Evolutionary conservation across 2,329 filamentous ascomycete species (phyloP).

Genomic region (Pseudogymnoascus sp.): DNA sequence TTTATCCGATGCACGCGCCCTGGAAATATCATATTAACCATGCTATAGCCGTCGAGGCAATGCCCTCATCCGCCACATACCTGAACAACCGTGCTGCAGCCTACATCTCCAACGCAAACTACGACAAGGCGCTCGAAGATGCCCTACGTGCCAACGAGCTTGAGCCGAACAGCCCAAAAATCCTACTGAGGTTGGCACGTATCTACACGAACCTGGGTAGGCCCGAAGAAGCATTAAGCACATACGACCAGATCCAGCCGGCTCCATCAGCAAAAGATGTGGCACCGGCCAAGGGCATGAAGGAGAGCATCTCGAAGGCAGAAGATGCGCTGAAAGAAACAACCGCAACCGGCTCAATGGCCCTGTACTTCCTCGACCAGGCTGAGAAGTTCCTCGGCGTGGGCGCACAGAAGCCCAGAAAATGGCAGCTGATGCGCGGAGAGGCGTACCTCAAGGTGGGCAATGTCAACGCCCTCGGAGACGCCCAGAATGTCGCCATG

Average conservation of each 20-base stretch:
- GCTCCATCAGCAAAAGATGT: conserved; percentile 78
- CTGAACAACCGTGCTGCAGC: conserved; percentile 92
- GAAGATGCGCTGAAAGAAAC: conserved; percentile 69
- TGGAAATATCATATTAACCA: conserved; percentile 7
- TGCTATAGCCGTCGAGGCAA: conserved; percentile 69
- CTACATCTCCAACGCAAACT: conserved; percentile 80
- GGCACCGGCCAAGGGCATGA: conserved; percentile 76
- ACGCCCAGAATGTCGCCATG: conserved; percentile 91
- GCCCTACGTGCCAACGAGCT: conserved; percentile 74
- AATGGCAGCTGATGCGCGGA: conserved; percentile 88
- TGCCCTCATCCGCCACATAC: conserved; percentile 80
- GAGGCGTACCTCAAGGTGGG: conserved; percentile 92
- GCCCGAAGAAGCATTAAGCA: conserved; percentile 76
- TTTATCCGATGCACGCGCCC: background rate
- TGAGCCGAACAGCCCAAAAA: conserved; percentile 80
- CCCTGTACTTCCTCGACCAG: conserved; percentile 81
- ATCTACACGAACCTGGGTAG: conserved; percentile 83
- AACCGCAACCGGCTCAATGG: conserved; percentile 80
- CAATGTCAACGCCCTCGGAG: conserved; percentile 77
- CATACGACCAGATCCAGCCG: conserved; percentile 73
- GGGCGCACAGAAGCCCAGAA: conserved; percentile 72
- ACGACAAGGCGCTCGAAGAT: conserved; percentile 74
- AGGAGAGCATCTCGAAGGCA: conserved; percentile 70
- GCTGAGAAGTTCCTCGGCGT: conserved; percentile 72
- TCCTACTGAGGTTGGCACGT: conserved; percentile 77